phyloP scores from a whole-genome alignment of 352 stramenopile genomes.

The Phytopythium oedochilum region DNA sequence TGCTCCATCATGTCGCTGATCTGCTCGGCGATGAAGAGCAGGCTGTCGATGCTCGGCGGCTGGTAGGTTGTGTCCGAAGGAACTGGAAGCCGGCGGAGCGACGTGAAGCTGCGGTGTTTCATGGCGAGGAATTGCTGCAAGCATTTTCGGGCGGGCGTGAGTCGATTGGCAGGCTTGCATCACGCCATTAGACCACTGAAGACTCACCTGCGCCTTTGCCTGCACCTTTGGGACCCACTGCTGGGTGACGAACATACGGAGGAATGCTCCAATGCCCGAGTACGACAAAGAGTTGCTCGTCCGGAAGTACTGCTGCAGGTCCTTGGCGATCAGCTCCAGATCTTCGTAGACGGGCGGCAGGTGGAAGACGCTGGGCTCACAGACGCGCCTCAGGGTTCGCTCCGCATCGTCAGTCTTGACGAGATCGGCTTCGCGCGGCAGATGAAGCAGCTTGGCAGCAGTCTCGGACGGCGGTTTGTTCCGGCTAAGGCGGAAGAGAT shows the following conservation, averaged over 20 bases:
- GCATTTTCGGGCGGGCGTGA: neutral
- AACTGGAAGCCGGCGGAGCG: conserved; percentile 43
- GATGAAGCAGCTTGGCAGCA: conserved; percentile 11
- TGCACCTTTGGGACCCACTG: conserved; percentile 81
- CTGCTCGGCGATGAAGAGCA: conserved; percentile 65
- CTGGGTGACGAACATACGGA: conserved; percentile 60
- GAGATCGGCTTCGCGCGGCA: conserved; percentile 20
- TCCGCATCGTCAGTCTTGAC: conserved; percentile 15
- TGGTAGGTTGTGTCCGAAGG: conserved; percentile 75
- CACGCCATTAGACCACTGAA: neutral
- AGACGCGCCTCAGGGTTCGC: conserved; percentile 35
- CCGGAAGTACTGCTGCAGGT: conserved; percentile 48
- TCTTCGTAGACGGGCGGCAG: conserved; percentile 72
- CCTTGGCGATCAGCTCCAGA: conserved; percentile 50
- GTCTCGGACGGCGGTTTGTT: conserved; percentile 41
- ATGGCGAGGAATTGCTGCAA: conserved; percentile 45
- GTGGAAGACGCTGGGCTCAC: conserved; percentile 71
- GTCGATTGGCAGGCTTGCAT: neutral
- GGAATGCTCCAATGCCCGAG: conserved; percentile 40
- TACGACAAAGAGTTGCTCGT: conserved; percentile 15
- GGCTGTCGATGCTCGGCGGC: conserved; percentile 66
- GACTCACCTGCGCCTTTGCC: conserved; percentile 37
- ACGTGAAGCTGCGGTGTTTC: conserved; percentile 43
- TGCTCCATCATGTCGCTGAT: conserved; percentile 65
- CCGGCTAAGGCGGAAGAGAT: conserved; percentile 60